These are phyloP conservation scores for Micractinium conductrix DNA, from an alignment of 139 green algal genomes.

Conservation along the genomic window DNA sequence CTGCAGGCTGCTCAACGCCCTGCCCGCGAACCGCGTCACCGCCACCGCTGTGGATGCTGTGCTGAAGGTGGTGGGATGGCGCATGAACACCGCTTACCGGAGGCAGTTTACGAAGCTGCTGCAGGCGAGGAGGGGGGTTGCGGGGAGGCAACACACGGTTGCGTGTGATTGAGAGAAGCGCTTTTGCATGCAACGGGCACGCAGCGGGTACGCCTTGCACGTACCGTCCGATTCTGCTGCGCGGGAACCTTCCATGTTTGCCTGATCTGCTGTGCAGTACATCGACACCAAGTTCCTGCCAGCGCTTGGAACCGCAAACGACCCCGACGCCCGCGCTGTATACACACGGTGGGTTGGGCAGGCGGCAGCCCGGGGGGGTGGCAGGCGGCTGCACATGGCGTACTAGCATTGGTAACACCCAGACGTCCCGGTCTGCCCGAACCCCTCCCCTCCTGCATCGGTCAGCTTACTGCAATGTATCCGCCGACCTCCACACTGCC, in stretches of 20 bases:
- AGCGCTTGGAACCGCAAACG: constrained; percentile 40
- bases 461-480: background rate
- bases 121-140: constrained; percentile 27
- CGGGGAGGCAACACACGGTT: no score
- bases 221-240: no score
- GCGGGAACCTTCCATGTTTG: no score
- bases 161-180: no score
- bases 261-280: constrained; percentile 38
- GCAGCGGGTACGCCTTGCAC: background rate
- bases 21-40: constrained; percentile 65
- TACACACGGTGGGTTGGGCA: constrained; percentile 48
- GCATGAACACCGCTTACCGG: constrained; percentile 54
- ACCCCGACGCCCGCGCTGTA: constrained; percentile 53
- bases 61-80: constrained; percentile 64
- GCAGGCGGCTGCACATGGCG: no score
- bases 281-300: constrained; percentile 60
- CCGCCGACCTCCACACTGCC: background rate
- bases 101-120: constrained; percentile 74
- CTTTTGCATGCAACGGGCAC: background rate
- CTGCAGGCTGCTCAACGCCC: constrained; percentile 64
- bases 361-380: no score
- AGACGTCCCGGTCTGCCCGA: background rate
- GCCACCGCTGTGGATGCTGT: constrained; percentile 71
- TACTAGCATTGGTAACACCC: no score
- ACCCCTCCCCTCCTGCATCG: background rate